phyloP scores from a whole-genome alignment of 2,329 filamentous ascomycete genomes.

The Colletotrichum liaoningense region DNA sequence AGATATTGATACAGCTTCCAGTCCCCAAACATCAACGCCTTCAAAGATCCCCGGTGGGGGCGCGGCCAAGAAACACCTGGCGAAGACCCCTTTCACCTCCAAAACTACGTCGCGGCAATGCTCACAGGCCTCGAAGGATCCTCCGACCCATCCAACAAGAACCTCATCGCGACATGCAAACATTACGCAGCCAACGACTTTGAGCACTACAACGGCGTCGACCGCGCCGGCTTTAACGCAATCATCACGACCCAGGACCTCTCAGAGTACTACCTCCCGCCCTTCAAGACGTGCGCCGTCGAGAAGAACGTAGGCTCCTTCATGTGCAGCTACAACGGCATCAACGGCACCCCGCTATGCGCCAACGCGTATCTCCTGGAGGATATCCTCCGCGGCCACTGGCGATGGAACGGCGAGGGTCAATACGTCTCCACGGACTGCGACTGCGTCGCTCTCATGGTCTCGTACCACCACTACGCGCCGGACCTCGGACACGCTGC shows the following conservation, averaged over 20 bases:
- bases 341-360: conserved; percentile 75
- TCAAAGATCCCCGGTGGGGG: conserved; percentile 72
- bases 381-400: conserved; percentile 72
- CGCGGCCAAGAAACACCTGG: conserved; percentile 71
- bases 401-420: conserved; percentile 70
- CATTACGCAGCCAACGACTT: conserved; percentile 70
- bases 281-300: conserved; percentile 72
- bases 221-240: conserved; percentile 66
- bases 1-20: neutral
- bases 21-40: conserved; percentile 76
- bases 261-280: conserved; percentile 74
- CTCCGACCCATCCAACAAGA: conserved; percentile 41
- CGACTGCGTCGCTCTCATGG: conserved; percentile 47
- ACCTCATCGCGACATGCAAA: conserved; percentile 68
- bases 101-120: conserved; percentile 62
- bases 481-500: conserved; percentile 45
- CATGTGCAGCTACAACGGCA: conserved; percentile 73
- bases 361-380: conserved; percentile 72
- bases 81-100: conserved; percentile 64
- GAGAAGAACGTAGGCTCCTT: conserved; percentile 68
- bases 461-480: conserved; percentile 23
- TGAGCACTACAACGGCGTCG: conserved; percentile 56
- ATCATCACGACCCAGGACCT: conserved; percentile 71
- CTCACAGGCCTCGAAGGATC: conserved; percentile 63
- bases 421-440: conserved; percentile 76